A percentile compares a stretch with the other conserved stretches of the same genome.
phyloP scores from a whole-genome alignment of 2,329 filamentous ascomycete species.

The Drechslerella coelobrocha region DNA sequence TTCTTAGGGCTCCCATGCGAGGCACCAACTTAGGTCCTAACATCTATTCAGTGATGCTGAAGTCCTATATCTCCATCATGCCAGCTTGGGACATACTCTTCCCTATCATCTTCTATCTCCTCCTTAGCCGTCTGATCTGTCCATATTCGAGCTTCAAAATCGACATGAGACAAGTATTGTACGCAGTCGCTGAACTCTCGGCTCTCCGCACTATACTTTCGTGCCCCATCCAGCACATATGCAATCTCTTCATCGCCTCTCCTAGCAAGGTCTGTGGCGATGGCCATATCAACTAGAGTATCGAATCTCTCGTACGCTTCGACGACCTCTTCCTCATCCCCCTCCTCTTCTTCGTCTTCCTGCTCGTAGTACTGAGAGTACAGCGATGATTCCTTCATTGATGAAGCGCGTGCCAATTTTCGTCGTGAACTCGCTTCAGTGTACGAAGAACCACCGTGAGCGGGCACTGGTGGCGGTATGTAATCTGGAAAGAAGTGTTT shows the following conservation, averaged over 20 bases:
- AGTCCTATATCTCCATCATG: too few species aligned
- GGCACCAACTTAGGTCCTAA: too few species aligned
- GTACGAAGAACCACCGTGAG: not conserved
- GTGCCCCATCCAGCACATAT: not conserved
- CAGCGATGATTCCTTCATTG: not conserved
- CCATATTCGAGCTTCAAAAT: not conserved
- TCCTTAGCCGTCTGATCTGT: too few species aligned
- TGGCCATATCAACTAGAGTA: slow-evolving; percentile 24
- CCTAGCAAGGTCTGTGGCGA: slow-evolving; percentile 9
- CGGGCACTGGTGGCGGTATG: not conserved
- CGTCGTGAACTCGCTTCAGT: too few species aligned
- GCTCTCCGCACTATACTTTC: not conserved
- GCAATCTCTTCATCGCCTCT: not conserved
- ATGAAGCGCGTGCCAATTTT: not conserved
- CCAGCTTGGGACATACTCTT: too few species aligned
- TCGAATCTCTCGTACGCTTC: slow-evolving; percentile 13
- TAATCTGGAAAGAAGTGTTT: slow-evolving; percentile 21
- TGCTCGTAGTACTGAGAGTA: not conserved
- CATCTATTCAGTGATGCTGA: too few species aligned
- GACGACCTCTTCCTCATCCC: not conserved
- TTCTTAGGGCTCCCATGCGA: too few species aligned
- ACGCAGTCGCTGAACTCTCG: slow-evolving; percentile 8
- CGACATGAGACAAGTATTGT: slow-evolving; percentile 1
- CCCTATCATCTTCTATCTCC: too few species aligned
- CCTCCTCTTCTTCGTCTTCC: not conserved